Base-by-base conservation (phyloP, 805 yeast genomes). In the Citeromyces matritensis region DNA sequence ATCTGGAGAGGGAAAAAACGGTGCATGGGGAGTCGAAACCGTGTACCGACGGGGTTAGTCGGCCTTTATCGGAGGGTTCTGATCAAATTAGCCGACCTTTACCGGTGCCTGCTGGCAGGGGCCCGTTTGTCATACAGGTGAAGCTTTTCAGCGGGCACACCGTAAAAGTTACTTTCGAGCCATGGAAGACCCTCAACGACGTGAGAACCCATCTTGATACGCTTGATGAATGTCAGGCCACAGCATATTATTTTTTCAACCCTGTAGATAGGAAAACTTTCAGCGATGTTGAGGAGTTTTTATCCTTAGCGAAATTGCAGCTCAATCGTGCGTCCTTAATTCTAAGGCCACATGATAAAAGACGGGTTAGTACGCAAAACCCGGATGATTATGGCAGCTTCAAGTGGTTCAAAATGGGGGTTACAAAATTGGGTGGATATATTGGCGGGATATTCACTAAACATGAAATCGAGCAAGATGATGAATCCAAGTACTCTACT, bases 241-340 rank as follows among this genome's bases (percentile, higher is more conserved):
- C 47, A 4, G 66, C 74, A 2, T 67, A 68, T 30, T 59, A 61
- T 35, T 72, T 74, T 33, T 60, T 53, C 34, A 63, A 65, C 32
- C 60, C 63, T 4, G 58, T 70, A 29, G 86, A 83, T 13, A 65
- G 80, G 35, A 61, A 69, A 4, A 67, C 77, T 0, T 84, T 77
- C 37, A 55, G 73, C 2, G 65, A 63, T 4, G 65, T 70, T 0
- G 79, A 77, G 31, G 88, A 84, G 41, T 53, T 42, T 28, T 42
- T 53, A 36, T 53, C 72, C 3, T 55, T 85, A 25, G 47, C 47
- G 15, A 64, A 58, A 3, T 55, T 85, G 33, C 73, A 70, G 14
- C 55, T 85, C 32, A 62, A 69, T 10, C 60, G 93, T 35, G 75
- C 93, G 8, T 82, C 79, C 0, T 50, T 85, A 30, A 73, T 82